Evolutionary conservation across 116 monocot genomes (phyloP).

Genomic region (Thalassia testudinum): DNA sequence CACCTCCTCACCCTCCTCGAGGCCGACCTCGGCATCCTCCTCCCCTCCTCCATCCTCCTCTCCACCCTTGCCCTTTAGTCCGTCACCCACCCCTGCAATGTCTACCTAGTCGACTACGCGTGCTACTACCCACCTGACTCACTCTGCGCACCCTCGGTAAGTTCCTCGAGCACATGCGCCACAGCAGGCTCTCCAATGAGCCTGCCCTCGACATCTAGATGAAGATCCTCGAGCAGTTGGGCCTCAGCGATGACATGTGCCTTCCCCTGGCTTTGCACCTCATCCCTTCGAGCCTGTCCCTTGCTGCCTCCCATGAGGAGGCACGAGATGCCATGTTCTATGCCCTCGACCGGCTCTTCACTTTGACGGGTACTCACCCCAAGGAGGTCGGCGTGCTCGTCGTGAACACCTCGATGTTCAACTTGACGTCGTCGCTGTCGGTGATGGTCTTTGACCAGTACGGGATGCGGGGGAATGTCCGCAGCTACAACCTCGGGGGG

Average conservation of each 20-base stretch:
- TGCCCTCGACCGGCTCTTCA: conserved; percentile 7
- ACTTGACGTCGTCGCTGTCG: conserved; percentile 65
- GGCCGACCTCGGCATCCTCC: conserved; percentile 8
- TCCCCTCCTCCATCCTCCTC: background rate
- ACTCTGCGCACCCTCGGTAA: background rate
- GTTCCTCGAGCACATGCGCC: conserved; percentile 2
- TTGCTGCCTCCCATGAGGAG: conserved; percentile 4
- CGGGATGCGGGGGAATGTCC: conserved; percentile 60
- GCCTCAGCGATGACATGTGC: conserved; percentile 8
- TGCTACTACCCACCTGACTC: conserved; percentile 1
- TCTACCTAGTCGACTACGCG: conserved; percentile 9
- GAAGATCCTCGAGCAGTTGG: conserved; percentile 7
- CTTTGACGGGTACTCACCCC: background rate
- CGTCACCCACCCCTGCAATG: conserved; percentile 6
- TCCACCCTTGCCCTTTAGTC: background rate
- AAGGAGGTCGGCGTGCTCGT: conserved; percentile 11
- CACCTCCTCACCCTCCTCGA: background rate
- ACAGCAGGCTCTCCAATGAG: conserved; percentile 1
- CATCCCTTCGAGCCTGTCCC: background rate
- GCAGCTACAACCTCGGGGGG: conserved; percentile 59
- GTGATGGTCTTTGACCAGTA: conserved; percentile 83
- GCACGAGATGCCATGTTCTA: conserved; percentile 8
- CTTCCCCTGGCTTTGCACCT: conserved; percentile 3
- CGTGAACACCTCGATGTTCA: conserved; percentile 57
- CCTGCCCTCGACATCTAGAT: conserved; percentile 1